Evolutionary conservation across 2,329 filamentous ascomycete genomes (phyloP).

Genomic region (Fusarium compactum): DNA sequence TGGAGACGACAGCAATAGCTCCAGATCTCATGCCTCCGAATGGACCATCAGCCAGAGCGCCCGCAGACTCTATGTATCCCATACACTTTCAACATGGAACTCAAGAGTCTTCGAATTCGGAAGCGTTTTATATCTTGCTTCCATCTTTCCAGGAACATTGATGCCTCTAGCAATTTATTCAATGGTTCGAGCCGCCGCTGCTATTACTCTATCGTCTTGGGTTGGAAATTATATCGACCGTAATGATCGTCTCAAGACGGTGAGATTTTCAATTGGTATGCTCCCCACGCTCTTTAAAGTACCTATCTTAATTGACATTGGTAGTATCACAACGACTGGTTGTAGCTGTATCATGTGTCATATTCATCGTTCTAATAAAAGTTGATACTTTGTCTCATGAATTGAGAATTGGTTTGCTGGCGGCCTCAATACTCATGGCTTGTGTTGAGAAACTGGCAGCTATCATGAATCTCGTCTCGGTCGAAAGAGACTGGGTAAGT

Average conservation of each 20-base stretch:
- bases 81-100: constrained; percentile 74
- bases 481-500: constrained; percentile 77
- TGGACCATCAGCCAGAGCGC: constrained; percentile 41
- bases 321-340: constrained; percentile 55
- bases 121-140: constrained; percentile 68
- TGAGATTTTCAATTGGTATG: constrained; percentile 62
- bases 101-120: constrained; percentile 74
- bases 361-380: constrained; percentile 54
- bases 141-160: constrained; percentile 69
- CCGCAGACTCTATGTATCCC: constrained; percentile 66
- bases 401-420: constrained; percentile 48
- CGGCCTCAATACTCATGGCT: constrained; percentile 63
- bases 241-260: constrained; percentile 61
- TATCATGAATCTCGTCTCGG: constrained; percentile 73
- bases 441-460: constrained; percentile 77
- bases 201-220: constrained; percentile 68
- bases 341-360: constrained; percentile 61
- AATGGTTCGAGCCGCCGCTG: constrained; percentile 67
- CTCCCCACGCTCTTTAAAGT: not conserved
- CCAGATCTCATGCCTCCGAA: not conserved
- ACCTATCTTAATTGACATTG: constrained; percentile 5
- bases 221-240: constrained; percentile 71
- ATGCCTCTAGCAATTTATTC: constrained; percentile 78
- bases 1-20: not conserved
- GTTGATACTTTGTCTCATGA: constrained; percentile 2